phyloP scores from a whole-genome alignment of 176 grass and related monocot species.

The Tillandsia fasciculata region DNA sequence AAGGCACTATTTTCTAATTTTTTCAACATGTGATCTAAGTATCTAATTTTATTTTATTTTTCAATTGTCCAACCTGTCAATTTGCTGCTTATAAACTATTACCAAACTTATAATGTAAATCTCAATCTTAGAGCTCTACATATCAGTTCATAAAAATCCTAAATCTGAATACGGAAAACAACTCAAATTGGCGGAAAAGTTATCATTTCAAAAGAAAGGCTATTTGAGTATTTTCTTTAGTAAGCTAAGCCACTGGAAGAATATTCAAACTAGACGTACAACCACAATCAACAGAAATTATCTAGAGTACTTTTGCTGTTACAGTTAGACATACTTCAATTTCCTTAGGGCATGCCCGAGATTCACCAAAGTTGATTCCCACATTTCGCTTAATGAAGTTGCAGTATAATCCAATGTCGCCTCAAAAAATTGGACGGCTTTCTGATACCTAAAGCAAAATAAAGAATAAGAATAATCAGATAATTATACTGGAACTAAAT shows the following conservation, averaged over 20 bases:
- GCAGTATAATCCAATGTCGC: constrained; percentile 54
- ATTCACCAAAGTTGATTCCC: constrained; percentile 98
- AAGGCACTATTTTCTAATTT: background rate
- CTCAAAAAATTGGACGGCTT: constrained; percentile 73
- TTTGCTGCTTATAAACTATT: too few relatives aligned
- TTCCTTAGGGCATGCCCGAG: constrained; percentile 76
- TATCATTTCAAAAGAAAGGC: too few relatives aligned
- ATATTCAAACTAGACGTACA: background rate
- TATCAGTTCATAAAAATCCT: too few relatives aligned
- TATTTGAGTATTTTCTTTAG: too few relatives aligned
- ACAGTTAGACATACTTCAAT: constrained; percentile 49
- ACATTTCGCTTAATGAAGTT: constrained; percentile 77
- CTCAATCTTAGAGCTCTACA: too few relatives aligned
- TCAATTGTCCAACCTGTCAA: too few relatives aligned
- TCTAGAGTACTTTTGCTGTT: background rate
- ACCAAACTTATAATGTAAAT: too few relatives aligned
- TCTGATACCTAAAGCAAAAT: constrained; percentile 7
- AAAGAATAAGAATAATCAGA: constrained; percentile 20
- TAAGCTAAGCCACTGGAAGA: background rate
- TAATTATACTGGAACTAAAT: background rate
- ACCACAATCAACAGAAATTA: background rate
- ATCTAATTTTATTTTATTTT: too few relatives aligned
- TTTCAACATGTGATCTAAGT: too few relatives aligned
- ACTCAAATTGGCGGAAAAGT: background rate
- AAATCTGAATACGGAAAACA: too few relatives aligned